Conservation (phyloP, 2,329 filamentous ascomycete genomes). For the Monilinia fructigena region DNA sequence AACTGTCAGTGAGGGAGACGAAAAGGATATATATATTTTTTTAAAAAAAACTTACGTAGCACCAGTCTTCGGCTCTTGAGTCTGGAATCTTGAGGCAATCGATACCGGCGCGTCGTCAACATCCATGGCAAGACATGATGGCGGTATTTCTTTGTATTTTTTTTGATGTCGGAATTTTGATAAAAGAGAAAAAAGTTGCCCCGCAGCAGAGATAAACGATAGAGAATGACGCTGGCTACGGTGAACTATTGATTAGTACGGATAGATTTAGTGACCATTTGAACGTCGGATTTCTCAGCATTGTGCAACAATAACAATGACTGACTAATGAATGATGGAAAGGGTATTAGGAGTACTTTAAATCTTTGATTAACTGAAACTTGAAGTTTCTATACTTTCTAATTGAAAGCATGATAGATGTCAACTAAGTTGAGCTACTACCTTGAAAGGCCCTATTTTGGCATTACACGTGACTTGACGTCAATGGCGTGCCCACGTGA, state of each 20-base stretch:
- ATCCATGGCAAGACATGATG: constrained; percentile 58
- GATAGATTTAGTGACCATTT: not conserved
- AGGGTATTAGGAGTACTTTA: too few relatives aligned
- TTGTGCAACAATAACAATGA: not conserved
- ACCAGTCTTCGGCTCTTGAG: constrained; percentile 40
- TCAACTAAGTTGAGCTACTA: not conserved
- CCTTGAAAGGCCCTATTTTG: not conserved
- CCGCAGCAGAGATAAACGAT: constrained; percentile 29
- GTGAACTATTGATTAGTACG: constrained; percentile 8
- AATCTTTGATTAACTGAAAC: not conserved
- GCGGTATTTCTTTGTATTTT: constrained; percentile 34
- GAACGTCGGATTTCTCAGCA: constrained; percentile 13
- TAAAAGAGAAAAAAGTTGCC: constrained; percentile 34
- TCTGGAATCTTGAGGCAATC: constrained; percentile 42
- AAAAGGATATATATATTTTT: not conserved
- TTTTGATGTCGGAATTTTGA: constrained; percentile 29
- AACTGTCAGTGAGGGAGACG: constrained; percentile 28
- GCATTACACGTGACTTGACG: not conserved
- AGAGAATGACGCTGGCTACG: constrained; percentile 18
- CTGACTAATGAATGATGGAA: not conserved
- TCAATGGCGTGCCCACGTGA: not conserved
- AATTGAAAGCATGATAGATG: not conserved
- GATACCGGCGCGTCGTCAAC: constrained; percentile 54
- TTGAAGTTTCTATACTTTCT: not conserved
- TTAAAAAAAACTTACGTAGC: constrained; percentile 52